Percentiles rank a stretch among this genome's conserved stretches.
Evolutionary conservation across 2,329 filamentous ascomycete species (phyloP).

Genomic region (Truncatella angustata): DNA sequence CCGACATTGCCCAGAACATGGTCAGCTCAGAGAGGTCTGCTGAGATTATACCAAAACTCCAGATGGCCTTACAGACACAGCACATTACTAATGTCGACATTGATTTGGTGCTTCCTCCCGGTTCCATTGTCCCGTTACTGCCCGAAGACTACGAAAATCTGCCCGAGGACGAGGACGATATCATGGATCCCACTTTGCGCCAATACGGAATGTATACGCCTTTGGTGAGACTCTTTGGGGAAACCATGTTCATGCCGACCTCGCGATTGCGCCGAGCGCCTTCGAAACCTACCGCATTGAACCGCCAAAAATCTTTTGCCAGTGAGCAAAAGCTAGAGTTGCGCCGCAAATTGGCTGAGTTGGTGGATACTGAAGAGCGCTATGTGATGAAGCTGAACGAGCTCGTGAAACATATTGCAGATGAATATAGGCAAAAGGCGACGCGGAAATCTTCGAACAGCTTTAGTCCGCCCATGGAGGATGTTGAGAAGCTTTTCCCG

Average conservation of each 20-base stretch:
- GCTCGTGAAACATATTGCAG: constrained; percentile 76
- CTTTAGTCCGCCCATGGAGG: constrained; percentile 68
- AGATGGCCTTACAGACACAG: constrained; percentile 75
- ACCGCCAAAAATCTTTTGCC: constrained; percentile 73
- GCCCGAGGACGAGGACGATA: constrained; percentile 62
- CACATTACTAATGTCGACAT: constrained; percentile 82
- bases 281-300: constrained; percentile 79
- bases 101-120: constrained; percentile 80
- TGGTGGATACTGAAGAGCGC: constrained; percentile 90
- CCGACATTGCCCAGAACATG: constrained; percentile 84
- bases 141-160: constrained; percentile 58
- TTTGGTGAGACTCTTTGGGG: constrained; percentile 76
- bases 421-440: constrained; percentile 73
- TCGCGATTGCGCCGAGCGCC: constrained; percentile 81
- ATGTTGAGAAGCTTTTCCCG: constrained; percentile 78
- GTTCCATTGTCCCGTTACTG: constrained; percentile 66
- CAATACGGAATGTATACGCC: constrained; percentile 78
- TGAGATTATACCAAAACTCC: constrained; percentile 71
- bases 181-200: constrained; percentile 60
- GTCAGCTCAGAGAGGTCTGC: constrained; percentile 73
- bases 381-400: constrained; percentile 88
- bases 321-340: constrained; percentile 81
- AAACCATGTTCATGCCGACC: constrained; percentile 83
- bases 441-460: constrained; percentile 57
- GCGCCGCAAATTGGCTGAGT: constrained; percentile 83